Conservation (phyloP, 2,329 filamentous ascomycete species). For the Macrophomina pseudophaseolina region DNA sequence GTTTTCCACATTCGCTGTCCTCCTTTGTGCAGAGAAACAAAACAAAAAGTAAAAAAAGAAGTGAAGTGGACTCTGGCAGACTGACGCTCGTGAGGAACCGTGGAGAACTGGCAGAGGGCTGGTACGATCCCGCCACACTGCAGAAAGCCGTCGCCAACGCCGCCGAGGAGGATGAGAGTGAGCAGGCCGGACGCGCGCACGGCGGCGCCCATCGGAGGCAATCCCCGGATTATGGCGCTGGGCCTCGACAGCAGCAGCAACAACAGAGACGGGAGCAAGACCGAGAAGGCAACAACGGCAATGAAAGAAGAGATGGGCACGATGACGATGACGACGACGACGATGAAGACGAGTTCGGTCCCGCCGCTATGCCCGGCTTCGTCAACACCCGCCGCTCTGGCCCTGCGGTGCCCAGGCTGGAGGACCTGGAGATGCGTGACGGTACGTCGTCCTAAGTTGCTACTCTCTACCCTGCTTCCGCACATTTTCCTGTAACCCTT, state of each 20-base stretch:
- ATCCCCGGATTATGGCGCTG: slow-evolving; percentile 16
- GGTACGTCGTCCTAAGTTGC: slow-evolving; percentile 33
- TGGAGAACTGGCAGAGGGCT: slow-evolving; percentile 83
- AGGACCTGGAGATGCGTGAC: slow-evolving; percentile 73
- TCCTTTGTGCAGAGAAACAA: background rate
- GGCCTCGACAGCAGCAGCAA: background rate
- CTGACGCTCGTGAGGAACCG: slow-evolving; percentile 72
- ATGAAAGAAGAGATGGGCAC: too few relatives aligned
- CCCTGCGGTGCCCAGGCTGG: slow-evolving; percentile 69
- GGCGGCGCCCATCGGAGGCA: too few relatives aligned
- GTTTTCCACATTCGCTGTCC: slow-evolving; percentile 28
- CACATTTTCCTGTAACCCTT: too few relatives aligned
- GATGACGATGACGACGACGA: slow-evolving; percentile 29
- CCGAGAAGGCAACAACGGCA: background rate
- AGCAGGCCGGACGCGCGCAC: slow-evolving; percentile 44
- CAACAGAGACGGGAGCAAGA: background rate
- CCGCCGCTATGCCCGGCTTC: slow-evolving; percentile 45
- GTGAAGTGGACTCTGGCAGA: slow-evolving; percentile 21
- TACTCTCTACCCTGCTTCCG: background rate
- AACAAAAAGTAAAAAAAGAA: background rate
- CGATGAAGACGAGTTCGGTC: slow-evolving; percentile 64
- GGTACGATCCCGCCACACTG: slow-evolving; percentile 85
- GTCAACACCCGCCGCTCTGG: slow-evolving; percentile 42
- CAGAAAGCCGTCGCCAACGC: slow-evolving; percentile 51
- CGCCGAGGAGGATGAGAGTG: slow-evolving; percentile 32